Evolutionary conservation across 108 stramenopile species (phyloP), one percentile per base, ranked within the genome.

Genomic region (Bacterosira constricta): DNA sequence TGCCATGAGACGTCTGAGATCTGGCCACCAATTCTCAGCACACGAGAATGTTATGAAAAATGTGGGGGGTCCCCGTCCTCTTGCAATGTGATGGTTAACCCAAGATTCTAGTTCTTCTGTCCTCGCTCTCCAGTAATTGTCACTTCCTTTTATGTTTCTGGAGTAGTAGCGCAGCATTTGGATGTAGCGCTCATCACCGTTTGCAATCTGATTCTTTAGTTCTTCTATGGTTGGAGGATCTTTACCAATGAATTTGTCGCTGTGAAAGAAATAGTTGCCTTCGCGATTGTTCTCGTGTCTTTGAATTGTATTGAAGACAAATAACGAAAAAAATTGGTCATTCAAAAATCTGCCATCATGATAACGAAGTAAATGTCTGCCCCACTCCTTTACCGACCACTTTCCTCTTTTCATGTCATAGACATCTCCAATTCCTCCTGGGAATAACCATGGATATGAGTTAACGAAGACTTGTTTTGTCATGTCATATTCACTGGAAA

Each of bases 11-110:
- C 67, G 18, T 0, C 35, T 36, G 12, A 76, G 23, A 44, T 76
- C 75, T 15, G 75, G 69, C 69, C 68, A 70, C 61, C 68, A 77
- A 21, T 70, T 61, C 39, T 77, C 75, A 2, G 75, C 69, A 53
- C 75, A 77, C 4, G 60, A 63, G 10, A 77, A 15, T 18, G 75
- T 77, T 8, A 77, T 62, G 68, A 77, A 77, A 25, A 61, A 36
- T 0, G 68, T 77, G 0, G 75, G 75, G 1, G 75, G 69, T 1
- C 75, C 75, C 9, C 71, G 47, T 1, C 75, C 75, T 13, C 32
- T 25, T 0, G 25, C 51, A n/a, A 77, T 58, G 25, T 71, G 69
- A 54, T 63, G 50, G 20, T 77, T 53, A 25, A 77, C 71, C 75
- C 75, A 77, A 13, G 47, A 21, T 35, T 71, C 37, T n/a, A 77